Conservation (phyloP, 108 stramenopile genomes). For the Skeletonema marinoi region DNA sequence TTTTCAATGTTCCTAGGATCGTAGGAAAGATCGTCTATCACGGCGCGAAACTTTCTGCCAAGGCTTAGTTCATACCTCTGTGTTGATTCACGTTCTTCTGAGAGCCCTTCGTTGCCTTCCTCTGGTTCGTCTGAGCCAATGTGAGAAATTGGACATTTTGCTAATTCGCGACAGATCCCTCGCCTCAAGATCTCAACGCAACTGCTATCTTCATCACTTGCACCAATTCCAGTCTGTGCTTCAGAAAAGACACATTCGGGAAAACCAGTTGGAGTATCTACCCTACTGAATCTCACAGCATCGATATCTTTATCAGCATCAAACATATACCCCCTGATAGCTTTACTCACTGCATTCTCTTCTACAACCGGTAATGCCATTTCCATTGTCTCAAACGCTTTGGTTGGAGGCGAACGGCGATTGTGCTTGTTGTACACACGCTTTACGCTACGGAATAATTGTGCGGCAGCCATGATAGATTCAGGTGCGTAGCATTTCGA, state of each 20-base stretch:
- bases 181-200: conserved; percentile 45
- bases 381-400: conserved; percentile 64
- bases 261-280: conserved; percentile 22
- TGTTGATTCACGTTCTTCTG: conserved; percentile 54
- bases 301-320: conserved; percentile 32
- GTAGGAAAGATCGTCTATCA: conserved; percentile 75
- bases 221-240: background rate
- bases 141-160: conserved; percentile 60
- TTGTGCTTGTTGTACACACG: conserved; percentile 63
- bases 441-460: conserved; percentile 78
- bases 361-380: conserved; percentile 57
- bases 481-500: conserved; percentile 49
- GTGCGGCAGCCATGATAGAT: conserved; percentile 63
- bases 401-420: conserved; percentile 64
- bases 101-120: conserved; percentile 46
- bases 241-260: conserved; percentile 47
- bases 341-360: conserved; percentile 53
- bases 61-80: conserved; percentile 61
- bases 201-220: conserved; percentile 4
- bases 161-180: conserved; percentile 61
- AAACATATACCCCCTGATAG: conserved; percentile 63
- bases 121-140: conserved; percentile 31
- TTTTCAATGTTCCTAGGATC: conserved; percentile 58
- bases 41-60: conserved; percentile 71
- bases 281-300: background rate